These are phyloP conservation scores for Fusarium sp. DNA, from an alignment of 2,329 filamentous ascomycete species.

Conservation along the genomic window DNA sequence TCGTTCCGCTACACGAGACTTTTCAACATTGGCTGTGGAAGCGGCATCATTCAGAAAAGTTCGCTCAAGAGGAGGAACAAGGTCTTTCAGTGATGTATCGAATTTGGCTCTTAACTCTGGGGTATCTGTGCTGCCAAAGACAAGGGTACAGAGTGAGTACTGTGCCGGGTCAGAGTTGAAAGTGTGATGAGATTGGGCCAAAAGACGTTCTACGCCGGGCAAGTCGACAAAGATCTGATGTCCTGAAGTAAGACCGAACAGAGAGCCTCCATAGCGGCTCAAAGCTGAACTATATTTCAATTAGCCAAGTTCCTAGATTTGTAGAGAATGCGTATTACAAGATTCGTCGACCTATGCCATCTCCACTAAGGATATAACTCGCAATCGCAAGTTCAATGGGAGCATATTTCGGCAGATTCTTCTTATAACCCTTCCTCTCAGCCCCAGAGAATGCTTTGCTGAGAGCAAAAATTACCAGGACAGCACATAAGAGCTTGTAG, in stretches of 20 bases:
- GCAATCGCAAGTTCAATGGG: slow-evolving; percentile 26
- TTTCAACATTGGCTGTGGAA: slow-evolving; percentile 32
- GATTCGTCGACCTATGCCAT: slow-evolving; percentile 21
- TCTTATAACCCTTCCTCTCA: background rate
- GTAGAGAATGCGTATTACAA: background rate
- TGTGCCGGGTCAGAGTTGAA: slow-evolving; percentile 18
- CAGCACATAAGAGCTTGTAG: background rate
- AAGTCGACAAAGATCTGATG: slow-evolving; percentile 33
- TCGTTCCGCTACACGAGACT: slow-evolving; percentile 14
- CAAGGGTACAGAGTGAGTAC: slow-evolving; percentile 21
- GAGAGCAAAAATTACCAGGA: background rate
- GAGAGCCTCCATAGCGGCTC: slow-evolving; percentile 27
- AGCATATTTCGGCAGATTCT: slow-evolving; percentile 9
- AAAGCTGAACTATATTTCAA: background rate
- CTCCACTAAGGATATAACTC: slow-evolving; percentile 15
- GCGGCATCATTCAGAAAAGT: slow-evolving; percentile 35
- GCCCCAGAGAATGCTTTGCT: background rate
- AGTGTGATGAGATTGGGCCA: slow-evolving; percentile 24
- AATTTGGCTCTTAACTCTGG: slow-evolving; percentile 16
- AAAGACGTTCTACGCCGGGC: slow-evolving; percentile 23
- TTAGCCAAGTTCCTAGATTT: background rate
- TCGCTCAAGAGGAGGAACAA: slow-evolving; percentile 24
- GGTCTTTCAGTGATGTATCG: slow-evolving; percentile 4
- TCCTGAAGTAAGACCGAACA: slow-evolving; percentile 32
- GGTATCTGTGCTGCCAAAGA: slow-evolving; percentile 24